Conservation (phyloP, 73 alveolate species). For the Symbiodinium pilosum region DNA sequence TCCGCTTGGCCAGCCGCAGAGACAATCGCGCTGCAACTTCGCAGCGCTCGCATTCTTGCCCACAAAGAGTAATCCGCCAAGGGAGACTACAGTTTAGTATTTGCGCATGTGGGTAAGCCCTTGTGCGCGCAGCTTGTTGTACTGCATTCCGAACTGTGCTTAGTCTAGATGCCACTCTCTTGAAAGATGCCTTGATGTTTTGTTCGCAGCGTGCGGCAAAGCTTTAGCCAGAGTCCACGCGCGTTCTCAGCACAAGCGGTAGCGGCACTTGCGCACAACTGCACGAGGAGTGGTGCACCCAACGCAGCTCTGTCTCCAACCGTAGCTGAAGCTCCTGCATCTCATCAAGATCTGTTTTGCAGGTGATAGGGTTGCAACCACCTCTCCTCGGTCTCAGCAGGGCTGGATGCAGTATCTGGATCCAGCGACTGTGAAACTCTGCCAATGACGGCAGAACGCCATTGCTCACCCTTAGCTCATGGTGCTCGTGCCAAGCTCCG, state of each 20-base stretch:
- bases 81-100: no score
- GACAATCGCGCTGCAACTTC: neutral
- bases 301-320: conserved; percentile 64
- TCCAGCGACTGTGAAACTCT: conserved; percentile 84
- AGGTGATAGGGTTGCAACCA: no score
- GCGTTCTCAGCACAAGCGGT: neutral
- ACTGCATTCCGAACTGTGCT: no score
- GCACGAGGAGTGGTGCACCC: conserved; percentile 47
- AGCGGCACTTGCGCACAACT: neutral
- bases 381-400: conserved; percentile 29
- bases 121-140: no score
- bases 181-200: neutral
- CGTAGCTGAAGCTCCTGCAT: conserved; percentile 25
- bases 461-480: conserved; percentile 44
- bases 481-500: neutral
- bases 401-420: conserved; percentile 40
- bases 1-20: neutral
- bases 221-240: neutral
- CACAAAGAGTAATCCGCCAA: no score
- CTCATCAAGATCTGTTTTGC: no score
- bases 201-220: neutral
- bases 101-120: no score
- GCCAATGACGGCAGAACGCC: conserved; percentile 77
- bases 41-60: no score
- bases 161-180: no score